A percentile compares a stretch with the other conserved stretches of the same genome.
Evolutionary conservation across 768 basidiomycete species (phyloP).

Genomic region (Mycena epipterygia): DNA sequence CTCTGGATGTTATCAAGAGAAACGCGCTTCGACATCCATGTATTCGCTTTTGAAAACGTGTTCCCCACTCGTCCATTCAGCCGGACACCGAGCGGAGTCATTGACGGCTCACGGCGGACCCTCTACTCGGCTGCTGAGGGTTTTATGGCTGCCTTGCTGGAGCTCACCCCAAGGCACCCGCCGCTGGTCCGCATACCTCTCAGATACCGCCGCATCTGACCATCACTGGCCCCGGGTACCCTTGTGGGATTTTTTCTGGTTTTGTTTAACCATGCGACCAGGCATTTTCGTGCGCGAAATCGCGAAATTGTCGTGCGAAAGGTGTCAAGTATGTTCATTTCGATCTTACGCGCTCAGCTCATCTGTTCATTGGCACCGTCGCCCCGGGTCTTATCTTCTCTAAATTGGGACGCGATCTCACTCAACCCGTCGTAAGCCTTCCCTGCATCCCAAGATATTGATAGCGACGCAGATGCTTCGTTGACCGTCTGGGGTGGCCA

Average conservation of each 20-base stretch:
- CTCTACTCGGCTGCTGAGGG: constrained; percentile 27
- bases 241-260: neutral
- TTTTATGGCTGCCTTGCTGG: constrained; percentile 23
- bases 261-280: neutral
- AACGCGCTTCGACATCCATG: no score
- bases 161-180: constrained; percentile 25
- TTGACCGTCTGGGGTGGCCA: neutral
- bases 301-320: constrained; percentile 9
- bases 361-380: constrained; percentile 20
- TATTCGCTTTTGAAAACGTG: no score
- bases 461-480: neutral
- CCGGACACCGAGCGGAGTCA: no score
- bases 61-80: no score
- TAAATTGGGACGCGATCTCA: constrained; percentile 12
- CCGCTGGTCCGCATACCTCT: neutral
- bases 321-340: constrained; percentile 25
- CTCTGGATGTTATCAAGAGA: no score
- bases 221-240: constrained; percentile 17
- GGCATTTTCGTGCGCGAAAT: constrained; percentile 18
- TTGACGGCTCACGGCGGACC: constrained; percentile 10
- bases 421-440: neutral
- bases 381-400: constrained; percentile 18
- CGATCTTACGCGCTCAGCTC: neutral
- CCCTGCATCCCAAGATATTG: neutral
- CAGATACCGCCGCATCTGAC: constrained; percentile 26